Percentiles rank a stretch among this genome's conserved stretches.
Evolutionary conservation across 1,284 basidiomycete genomes (phyloP).

Genomic region (Fomes fomentarius): DNA sequence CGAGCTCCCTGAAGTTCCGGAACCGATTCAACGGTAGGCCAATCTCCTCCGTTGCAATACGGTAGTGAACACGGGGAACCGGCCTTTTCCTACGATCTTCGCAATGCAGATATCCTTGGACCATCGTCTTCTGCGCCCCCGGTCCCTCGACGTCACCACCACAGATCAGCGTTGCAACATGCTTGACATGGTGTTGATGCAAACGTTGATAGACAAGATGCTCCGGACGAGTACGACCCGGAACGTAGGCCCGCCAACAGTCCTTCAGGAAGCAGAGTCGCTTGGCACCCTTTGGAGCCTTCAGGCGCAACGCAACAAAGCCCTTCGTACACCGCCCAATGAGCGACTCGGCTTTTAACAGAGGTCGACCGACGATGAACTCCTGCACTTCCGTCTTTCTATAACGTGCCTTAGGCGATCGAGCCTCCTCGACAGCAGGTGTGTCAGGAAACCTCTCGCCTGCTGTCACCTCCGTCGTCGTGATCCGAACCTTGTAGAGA

Average conservation of each 20-base stretch:
- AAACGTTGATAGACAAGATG: constrained; percentile 3
- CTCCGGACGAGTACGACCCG: constrained; percentile 1
- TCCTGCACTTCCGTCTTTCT: not conserved
- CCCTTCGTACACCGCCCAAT: not conserved
- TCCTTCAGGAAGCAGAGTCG: constrained; percentile 34
- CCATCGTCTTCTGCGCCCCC: too few relatives aligned
- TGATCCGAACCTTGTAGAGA: not conserved
- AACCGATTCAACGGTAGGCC: not conserved
- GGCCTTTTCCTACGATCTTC: not conserved
- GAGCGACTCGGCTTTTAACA: not conserved
- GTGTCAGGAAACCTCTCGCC: too few relatives aligned
- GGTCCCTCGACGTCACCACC: constrained; percentile 4
- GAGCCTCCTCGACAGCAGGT: too few relatives aligned
- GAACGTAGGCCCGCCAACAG: constrained; percentile 2
- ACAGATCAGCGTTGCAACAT: constrained; percentile 2
- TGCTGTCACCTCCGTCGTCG: not conserved
- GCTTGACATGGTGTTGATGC: too few relatives aligned
- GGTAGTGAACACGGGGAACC: constrained; percentile 1
- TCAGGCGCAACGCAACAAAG: not conserved
- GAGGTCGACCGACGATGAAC: not conserved
- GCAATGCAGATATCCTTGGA: too few relatives aligned
- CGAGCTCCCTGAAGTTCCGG: not conserved
- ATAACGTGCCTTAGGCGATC: too few relatives aligned
- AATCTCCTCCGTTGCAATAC: not conserved
- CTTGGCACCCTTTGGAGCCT: constrained; percentile 28